Evolutionary conservation across 2,329 filamentous ascomycete genomes (phyloP).

Genomic region (Alternaria ventricosa): DNA sequence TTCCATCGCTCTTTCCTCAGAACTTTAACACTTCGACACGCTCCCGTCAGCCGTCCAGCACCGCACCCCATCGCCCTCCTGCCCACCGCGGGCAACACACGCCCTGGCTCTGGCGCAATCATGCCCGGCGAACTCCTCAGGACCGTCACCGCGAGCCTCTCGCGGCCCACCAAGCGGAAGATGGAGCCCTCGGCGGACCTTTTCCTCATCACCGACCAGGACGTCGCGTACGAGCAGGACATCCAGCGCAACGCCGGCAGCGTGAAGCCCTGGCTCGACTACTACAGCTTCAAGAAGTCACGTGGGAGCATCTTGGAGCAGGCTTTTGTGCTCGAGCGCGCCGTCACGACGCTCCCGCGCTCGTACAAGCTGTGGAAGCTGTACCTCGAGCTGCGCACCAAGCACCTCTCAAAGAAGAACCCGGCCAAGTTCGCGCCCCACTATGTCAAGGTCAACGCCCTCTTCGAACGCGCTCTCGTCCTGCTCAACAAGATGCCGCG

Average conservation of each 20-base stretch:
- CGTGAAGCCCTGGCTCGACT: conserved; percentile 93
- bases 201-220: conserved; percentile 74
- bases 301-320: conserved; percentile 87
- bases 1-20: conserved; percentile 18
- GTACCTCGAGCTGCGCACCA: conserved; percentile 85
- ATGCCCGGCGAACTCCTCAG: conserved; percentile 55
- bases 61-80: conserved; percentile 26
- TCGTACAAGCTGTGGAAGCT: conserved; percentile 99
- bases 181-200: conserved; percentile 47
- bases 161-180: conserved; percentile 46
- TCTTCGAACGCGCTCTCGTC: conserved; percentile 91
- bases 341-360: conserved; percentile 85
- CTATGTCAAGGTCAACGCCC: conserved; percentile 90
- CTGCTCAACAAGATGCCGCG: conserved; percentile 98
- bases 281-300: conserved; percentile 87
- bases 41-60: conserved; percentile 33
- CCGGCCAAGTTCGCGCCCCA: conserved; percentile 79
- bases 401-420: conserved; percentile 82
- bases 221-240: conserved; percentile 96
- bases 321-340: conserved; percentile 85
- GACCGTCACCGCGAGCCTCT: conserved; percentile 44
- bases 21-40: conserved; percentile 27
- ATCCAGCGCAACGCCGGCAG: conserved; percentile 83
- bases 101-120: conserved; percentile 41
- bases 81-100: conserved; percentile 40